Base-by-base conservation (phyloP, 2,329 filamentous ascomycete genomes). In the Nothophaeocryptopus gaeumannii region DNA sequence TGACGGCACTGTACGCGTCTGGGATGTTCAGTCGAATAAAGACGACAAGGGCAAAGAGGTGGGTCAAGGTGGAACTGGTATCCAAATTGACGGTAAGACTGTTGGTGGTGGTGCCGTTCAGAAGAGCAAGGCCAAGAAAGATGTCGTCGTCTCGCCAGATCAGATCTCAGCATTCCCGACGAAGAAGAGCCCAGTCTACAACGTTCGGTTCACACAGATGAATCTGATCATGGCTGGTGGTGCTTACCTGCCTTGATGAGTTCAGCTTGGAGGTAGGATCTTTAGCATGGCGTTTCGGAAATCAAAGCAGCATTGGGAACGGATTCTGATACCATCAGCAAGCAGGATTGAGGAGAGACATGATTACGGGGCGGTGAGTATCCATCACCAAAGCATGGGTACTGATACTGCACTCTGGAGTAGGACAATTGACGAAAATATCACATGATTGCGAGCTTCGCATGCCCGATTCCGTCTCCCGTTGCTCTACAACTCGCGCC, bases 81-180 rank as follows among this genome's bases (percentile, higher is more conserved):
- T 69, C 12, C 78, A 82, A 59, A 69, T 78, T 7, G 78, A 82
- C 58, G 77, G 69, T 69, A 55, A 52, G 15, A 51, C 46, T 26
- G 41, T 45, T 30, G 53, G 58, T 26, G 47, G 55, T 37, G 58
- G 50, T 45, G 62, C 63, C 8, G 72, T 73, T 55, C 47, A 45
- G 13, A 55, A 70, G 30, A 73, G 70, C 78, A 95, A 95, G 74
- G 89, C 89, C 69, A 82, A 81, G 48, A 96, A 96, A 70, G 92
- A 96, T 63, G 88, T 90, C 3, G 88, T 89, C 63, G 86, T 96
- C 38, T 91, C 86, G 0, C 85, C 90, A 0, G 93, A 99, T 65
- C 93, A 97, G 72, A 95, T 99, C 72, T 89, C 84, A 57, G 91
- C 89, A 1, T 97, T 96, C 67, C 85, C 89, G 0, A 97, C 93